Percentiles rank a stretch among this genome's conserved stretches.
Evolutionary conservation across 148 eudicot genomes (phyloP).

Genomic region (Talinum fruticosum): DNA sequence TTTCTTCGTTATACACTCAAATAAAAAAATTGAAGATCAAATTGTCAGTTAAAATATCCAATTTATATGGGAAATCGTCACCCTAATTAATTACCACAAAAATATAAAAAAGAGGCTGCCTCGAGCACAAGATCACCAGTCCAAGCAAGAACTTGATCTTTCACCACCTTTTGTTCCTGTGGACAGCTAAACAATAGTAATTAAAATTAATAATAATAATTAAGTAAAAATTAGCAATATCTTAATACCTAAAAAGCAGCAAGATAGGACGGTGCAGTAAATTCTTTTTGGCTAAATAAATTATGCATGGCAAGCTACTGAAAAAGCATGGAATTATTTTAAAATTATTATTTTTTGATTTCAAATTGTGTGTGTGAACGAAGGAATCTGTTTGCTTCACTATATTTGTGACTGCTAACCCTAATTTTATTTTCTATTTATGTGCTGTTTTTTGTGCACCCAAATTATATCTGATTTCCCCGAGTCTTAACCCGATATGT

Average conservation of each 20-base stretch:
- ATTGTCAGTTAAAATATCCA: no score
- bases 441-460: no score
- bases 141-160: constrained; percentile 3
- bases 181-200: not conserved
- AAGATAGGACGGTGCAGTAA: constrained; percentile 3
- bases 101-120: not conserved
- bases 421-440: no score
- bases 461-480: no score
- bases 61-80: no score
- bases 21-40: no score
- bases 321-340: not conserved
- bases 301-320: not conserved
- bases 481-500: no score
- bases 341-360: not conserved
- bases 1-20: no score
- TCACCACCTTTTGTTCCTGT: not conserved
- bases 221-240: not conserved
- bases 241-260: constrained; percentile 16
- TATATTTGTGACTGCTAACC: not conserved
- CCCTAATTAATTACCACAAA: no score
- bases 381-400: constrained; percentile 15
- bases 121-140: not conserved
- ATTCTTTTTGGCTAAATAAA: constrained; percentile 12
- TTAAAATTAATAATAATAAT: no score
- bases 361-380: constrained; percentile 25